phyloP scores from a whole-genome alignment of 179 eudicot species.

The Beta lomatogona region DNA sequence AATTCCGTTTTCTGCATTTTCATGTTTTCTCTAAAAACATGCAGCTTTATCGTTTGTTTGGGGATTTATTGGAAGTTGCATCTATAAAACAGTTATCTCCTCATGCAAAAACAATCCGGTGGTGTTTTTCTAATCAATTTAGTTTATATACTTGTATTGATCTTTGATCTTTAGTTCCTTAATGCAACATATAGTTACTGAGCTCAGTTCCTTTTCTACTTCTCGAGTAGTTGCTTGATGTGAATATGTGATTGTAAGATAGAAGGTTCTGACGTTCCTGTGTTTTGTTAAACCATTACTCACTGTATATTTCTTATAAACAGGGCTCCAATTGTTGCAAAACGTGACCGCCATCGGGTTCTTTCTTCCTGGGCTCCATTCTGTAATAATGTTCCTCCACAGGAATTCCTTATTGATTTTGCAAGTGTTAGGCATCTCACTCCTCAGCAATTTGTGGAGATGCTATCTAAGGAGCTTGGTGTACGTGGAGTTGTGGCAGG shows the following conservation, averaged over 20 bases:
- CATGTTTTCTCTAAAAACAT: neutral
- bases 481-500: conserved; percentile 95
- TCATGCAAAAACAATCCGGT: neutral
- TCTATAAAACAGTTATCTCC: neutral
- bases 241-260: neutral
- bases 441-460: conserved; percentile 92
- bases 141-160: neutral
- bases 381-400: conserved; percentile 67
- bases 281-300: conserved; percentile 5
- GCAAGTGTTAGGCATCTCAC: conserved; percentile 76
- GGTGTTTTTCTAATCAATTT: neutral
- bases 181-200: conserved; percentile 17
- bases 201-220: neutral
- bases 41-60: neutral
- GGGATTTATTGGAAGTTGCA: neutral
- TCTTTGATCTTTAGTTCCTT: neutral
- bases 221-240: neutral
- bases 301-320: conserved; percentile 5
- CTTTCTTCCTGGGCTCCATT: conserved; percentile 84
- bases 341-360: conserved; percentile 90
- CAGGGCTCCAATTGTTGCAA: conserved; percentile 97
- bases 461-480: conserved; percentile 75
- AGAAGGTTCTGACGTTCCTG: neutral
- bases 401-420: conserved; percentile 69
- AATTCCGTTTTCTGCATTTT: neutral